Conservation (phyloP, 2,329 filamentous ascomycete species). For the Orbilia ellipsospora region DNA sequence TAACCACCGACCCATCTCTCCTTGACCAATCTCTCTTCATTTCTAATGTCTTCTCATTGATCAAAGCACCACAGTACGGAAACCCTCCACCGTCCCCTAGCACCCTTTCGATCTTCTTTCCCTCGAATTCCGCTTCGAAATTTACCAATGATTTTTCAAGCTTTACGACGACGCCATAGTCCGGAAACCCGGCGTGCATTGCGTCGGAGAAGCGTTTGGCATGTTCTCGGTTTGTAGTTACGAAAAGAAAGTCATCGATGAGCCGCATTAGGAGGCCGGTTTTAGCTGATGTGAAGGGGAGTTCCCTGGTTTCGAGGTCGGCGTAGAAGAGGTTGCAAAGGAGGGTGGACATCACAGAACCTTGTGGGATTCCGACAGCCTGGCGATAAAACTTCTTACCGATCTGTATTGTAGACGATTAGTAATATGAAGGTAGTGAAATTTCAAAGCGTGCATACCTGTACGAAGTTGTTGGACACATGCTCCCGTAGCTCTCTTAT, state of each 20-base stretch:
- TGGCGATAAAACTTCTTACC: conserved; percentile 90
- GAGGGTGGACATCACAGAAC: conserved; percentile 84
- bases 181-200: conserved; percentile 82
- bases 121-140: conserved; percentile 74
- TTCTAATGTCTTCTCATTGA: conserved; percentile 79
- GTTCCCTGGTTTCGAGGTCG: conserved; percentile 77
- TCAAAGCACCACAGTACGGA: conserved; percentile 86
- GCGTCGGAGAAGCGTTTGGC: conserved; percentile 78
- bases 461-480: conserved; percentile 84
- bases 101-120: conserved; percentile 67
- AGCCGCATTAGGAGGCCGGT: conserved; percentile 78
- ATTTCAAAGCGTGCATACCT: conserved; percentile 60
- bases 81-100: conserved; percentile 68
- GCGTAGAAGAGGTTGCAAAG: conserved; percentile 98
- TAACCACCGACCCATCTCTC: conserved; percentile 64
- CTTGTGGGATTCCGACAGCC: conserved; percentile 89
- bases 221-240: conserved; percentile 76
- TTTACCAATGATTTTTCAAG: conserved; percentile 83
- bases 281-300: conserved; percentile 72
- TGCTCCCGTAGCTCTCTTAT: conserved; percentile 80
- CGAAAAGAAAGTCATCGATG: conserved; percentile 91
- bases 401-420: conserved; percentile 64
- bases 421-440: background rate
- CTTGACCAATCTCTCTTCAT: conserved; percentile 75
- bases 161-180: conserved; percentile 84